phyloP scores from a whole-genome alignment of 441 rosid species.

The Viola pubescens region DNA sequence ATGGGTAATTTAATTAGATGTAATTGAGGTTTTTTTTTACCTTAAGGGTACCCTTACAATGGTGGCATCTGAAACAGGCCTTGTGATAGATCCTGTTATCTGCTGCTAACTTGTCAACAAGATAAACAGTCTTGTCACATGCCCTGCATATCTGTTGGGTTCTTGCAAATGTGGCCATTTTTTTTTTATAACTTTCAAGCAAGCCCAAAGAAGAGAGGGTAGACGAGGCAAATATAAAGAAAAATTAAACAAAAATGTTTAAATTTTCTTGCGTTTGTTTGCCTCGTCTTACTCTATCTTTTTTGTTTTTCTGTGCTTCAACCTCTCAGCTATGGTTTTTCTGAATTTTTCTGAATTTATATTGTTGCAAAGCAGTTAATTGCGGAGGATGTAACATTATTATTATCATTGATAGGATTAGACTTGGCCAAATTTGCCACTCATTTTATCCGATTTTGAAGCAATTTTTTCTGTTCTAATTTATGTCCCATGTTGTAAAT shows the following conservation, averaged over 20 bases:
- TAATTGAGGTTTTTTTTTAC: constrained; percentile 10
- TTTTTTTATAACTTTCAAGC: background rate
- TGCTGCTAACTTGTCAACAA: constrained; percentile 46
- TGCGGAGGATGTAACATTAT: constrained; percentile 18
- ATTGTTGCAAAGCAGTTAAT: constrained; percentile 16
- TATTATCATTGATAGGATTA: constrained; percentile 19
- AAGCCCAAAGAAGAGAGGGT: background rate
- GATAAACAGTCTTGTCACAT: constrained; percentile 51
- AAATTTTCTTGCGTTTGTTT: too few species aligned
- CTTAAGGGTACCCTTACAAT: constrained; percentile 59
- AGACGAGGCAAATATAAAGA: background rate
- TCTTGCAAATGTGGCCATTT: constrained; percentile 38
- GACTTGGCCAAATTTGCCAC: constrained; percentile 9
- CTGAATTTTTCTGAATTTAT: too few species aligned
- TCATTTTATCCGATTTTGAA: constrained; percentile 31
- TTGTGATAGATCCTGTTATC: constrained; percentile 43
- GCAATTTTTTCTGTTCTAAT: constrained; percentile 17
- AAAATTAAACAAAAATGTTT: too few species aligned
- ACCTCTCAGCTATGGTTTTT: too few species aligned
- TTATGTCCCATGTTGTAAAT: too few species aligned
- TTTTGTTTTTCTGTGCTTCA: too few species aligned
- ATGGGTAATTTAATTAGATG: too few species aligned
- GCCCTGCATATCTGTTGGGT: constrained; percentile 50
- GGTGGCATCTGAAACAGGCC: constrained; percentile 57
- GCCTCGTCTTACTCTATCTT: too few species aligned